Conservation (phyloP, 306 rosid genomes). For the Pyrus bretschneideri region DNA sequence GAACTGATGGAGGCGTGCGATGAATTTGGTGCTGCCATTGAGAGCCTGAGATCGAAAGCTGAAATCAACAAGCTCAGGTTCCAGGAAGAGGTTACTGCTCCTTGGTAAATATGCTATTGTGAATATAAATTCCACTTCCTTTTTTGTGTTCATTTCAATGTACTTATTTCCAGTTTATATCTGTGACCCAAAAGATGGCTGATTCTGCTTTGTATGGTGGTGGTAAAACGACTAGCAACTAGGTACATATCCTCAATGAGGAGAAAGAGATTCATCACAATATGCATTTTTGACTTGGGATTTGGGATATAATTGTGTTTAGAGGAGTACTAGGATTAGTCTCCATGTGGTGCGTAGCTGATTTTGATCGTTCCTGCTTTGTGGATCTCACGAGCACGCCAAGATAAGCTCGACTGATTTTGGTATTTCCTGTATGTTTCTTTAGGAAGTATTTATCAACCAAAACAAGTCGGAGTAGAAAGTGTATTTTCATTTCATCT, state of each 20-base stretch:
- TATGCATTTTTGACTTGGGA: not conserved
- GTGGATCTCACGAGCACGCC: not conserved
- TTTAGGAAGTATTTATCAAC: too few relatives aligned
- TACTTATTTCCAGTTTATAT: not conserved
- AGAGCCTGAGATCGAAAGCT: slow-evolving; percentile 49
- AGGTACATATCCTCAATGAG: not conserved
- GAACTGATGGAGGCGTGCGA: slow-evolving; percentile 65
- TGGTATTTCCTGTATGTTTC: not conserved
- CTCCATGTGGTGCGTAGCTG: not conserved
- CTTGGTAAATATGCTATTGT: slow-evolving; percentile 38
- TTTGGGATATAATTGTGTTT: not conserved
- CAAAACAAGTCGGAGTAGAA: too few relatives aligned
- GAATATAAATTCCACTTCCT: not conserved
- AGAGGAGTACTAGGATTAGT: not conserved
- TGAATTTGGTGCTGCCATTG: slow-evolving; percentile 51
- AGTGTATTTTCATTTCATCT: too few relatives aligned
- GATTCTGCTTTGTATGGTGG: not conserved
- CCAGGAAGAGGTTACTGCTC: slow-evolving; percentile 45
- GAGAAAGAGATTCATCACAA: not conserved
- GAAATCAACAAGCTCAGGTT: slow-evolving; percentile 40
- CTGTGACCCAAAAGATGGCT: not conserved
- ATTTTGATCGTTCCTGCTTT: too few relatives aligned
- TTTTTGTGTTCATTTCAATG: not conserved
- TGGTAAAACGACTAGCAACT: not conserved
- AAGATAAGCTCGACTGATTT: too few relatives aligned